Evolutionary conservation across 345 rosid species (phyloP), one percentile per base, ranked within the genome.

Genomic region (Acer campestre): DNA sequence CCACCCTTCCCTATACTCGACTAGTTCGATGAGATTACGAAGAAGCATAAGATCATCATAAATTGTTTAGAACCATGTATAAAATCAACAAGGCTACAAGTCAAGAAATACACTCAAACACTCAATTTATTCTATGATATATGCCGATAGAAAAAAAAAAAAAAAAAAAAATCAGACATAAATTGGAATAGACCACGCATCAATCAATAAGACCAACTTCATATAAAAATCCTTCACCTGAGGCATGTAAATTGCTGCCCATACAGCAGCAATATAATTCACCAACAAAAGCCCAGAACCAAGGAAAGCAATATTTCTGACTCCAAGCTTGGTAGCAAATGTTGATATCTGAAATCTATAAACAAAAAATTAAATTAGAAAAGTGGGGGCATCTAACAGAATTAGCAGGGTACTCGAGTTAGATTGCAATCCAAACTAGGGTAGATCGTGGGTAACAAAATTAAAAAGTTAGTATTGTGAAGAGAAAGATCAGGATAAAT

Each of bases 311-410:
- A 95, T 93, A 78, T 95, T 95, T 87, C 98, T 90, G 71, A 95
- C 96, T 81, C 97, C 99, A 80, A 93, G 97, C 85, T 83, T 93
- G 78, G 97, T 93, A 74, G 98, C 99, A 27, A 95, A 79, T 20
- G 98, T 95, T 76, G 97, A 92, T 85, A 95, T 95, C 80, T 92
- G 90, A 83, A 87, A 95, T 88, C 97, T 95, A 86, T 81, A 79
- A 69, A 82, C n/a, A 63, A 40, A 62, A 20, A 22, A 13, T 38
- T 16, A 61, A 23, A 27, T 25, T 44, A 62, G 25, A 44, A 61
- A 56, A 56, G 61, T 18, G 61, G 61, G 61, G 6, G 61, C 23
- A n/a, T 56, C 61, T 56, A 56, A n/a, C 61, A 56, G 23, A 56
- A 56, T 49, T 56, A 56, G n/a, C 61, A 18, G 55, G 29, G 44